Conservation (phyloP, 129 eudicot genomes). For the Flaveria bidentis region DNA sequence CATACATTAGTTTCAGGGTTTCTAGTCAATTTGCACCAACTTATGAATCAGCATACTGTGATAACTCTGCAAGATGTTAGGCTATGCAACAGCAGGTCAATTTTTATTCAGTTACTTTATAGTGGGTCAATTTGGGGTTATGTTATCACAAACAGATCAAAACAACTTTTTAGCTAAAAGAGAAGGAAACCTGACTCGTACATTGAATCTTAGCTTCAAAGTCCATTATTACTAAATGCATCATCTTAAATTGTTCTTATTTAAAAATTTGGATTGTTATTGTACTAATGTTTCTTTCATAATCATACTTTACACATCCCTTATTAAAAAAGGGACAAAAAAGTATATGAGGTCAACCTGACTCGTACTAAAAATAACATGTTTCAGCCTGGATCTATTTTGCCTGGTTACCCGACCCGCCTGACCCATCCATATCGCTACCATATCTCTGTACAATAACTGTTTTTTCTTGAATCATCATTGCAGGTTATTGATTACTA, state of each 20-base stretch:
- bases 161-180: background rate
- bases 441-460: no score
- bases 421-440: background rate
- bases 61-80: background rate
- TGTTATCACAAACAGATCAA: background rate
- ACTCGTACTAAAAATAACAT: no score
- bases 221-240: background rate
- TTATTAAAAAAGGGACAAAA: background rate
- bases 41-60: no score
- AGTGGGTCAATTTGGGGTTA: background rate
- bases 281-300: background rate
- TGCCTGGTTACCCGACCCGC: background rate
- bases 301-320: background rate
- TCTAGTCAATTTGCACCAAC: background rate
- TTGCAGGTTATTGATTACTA: constrained; percentile 89
- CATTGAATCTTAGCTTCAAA: background rate
- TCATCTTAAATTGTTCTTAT: background rate
- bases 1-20: background rate
- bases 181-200: background rate
- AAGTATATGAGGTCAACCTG: background rate
- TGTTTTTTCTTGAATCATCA: background rate
- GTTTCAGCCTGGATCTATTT: background rate
- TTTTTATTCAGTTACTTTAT: background rate
- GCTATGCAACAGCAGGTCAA: background rate
- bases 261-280: background rate